Percentiles rank a stretch among this genome's conserved stretches.
Conservation (phyloP, 1,284 basidiomycete genomes). For the Rhodotorula mucilaginosa region DNA sequence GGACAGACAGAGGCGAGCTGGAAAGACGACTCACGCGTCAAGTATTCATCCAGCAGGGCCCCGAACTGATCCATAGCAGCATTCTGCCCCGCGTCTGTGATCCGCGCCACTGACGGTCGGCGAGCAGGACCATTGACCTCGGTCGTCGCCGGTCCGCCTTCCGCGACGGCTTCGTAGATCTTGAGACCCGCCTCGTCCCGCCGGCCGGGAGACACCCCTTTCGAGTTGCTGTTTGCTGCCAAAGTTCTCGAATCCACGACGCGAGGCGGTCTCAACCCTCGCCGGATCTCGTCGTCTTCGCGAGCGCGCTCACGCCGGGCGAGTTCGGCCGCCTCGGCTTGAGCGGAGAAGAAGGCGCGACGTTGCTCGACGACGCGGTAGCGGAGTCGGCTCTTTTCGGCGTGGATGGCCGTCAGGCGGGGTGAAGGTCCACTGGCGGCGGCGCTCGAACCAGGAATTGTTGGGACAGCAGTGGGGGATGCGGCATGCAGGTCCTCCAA, state of each 20-base stretch:
- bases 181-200: background rate
- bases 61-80: constrained; percentile 41
- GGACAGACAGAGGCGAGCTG: too few relatives aligned
- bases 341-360: background rate
- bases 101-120: background rate
- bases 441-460: background rate
- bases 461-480: background rate
- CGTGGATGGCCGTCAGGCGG: background rate
- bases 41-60: constrained; percentile 43
- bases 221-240: background rate
- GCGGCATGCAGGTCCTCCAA: background rate
- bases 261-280: constrained; percentile 18
- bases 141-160: background rate
- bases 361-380: constrained; percentile 34
- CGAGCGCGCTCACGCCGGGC: background rate
- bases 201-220: background rate
- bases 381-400: constrained; percentile 15
- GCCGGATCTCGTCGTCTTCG: constrained; percentile 19
- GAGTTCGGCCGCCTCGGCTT: background rate
- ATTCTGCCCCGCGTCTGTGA: background rate
- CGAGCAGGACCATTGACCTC: background rate
- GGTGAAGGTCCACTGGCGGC: background rate
- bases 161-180: constrained; percentile 33
- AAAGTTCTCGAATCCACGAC: constrained; percentile 1
- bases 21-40: constrained; percentile 33